These are phyloP conservation scores for Zelopaecilomyces penicillatus DNA, from an alignment of 2,329 filamentous ascomycete genomes.

Conservation along the genomic window DNA sequence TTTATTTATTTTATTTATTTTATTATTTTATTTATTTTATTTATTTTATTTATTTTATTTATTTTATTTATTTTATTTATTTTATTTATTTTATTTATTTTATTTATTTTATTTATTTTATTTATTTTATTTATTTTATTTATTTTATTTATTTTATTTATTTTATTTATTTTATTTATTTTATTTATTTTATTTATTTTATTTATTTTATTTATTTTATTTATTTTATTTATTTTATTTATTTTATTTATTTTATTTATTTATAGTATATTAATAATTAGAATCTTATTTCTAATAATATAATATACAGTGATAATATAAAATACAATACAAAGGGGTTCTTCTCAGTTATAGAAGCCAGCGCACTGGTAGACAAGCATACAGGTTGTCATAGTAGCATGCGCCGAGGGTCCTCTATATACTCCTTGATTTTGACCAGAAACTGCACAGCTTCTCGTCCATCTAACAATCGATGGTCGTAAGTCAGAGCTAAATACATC, in stretches of 20 bases:
- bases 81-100: not conserved
- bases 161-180: not conserved
- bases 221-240: not conserved
- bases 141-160: not conserved
- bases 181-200: not conserved
- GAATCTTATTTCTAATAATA: not conserved
- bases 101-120: not conserved
- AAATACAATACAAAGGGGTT: conserved; percentile 3
- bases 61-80: not conserved
- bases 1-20: not conserved
- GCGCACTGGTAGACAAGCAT: too few relatives aligned
- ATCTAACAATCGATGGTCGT: conserved; percentile 92
- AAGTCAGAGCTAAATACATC: conserved; percentile 98
- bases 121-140: not conserved
- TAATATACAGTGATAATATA: conserved; percentile 1
- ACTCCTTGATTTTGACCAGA: conserved; percentile 94
- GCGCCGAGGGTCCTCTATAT: conserved; percentile 86
- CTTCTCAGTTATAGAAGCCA: too few relatives aligned
- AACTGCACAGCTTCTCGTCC: conserved; percentile 94
- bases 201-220: not conserved
- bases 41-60: not conserved
- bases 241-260: not conserved
- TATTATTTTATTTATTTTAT: not conserved
- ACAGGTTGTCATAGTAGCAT: conserved; percentile 60
- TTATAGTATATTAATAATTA: not conserved